A percentile compares a stretch with the other conserved stretches of the same genome.
Conservation (phyloP, 75 land plant species). For the Pseudotsuga menziesii region DNA sequence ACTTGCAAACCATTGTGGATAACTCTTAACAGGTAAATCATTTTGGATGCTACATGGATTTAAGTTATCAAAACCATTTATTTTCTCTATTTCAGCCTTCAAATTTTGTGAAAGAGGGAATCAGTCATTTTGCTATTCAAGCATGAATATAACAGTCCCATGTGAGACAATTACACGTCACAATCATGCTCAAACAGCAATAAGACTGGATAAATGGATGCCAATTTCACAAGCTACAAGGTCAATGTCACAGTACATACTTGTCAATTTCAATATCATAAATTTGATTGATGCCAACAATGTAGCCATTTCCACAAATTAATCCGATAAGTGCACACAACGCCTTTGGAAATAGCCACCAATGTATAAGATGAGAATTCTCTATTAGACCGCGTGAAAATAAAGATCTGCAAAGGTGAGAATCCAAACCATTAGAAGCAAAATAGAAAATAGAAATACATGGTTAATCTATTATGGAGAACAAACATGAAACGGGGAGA, state of each 20-base stretch:
- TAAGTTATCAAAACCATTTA: neutral
- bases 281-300: slow-evolving; percentile 95
- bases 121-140: neutral
- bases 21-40: neutral
- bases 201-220: neutral
- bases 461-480: neutral
- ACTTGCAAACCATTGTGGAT: neutral
- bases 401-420: slow-evolving; percentile 51
- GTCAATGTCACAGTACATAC: slow-evolving; percentile 24
- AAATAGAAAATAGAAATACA: neutral
- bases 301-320: slow-evolving; percentile 91
- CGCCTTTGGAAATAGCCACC: slow-evolving; percentile 75
- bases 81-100: too few relatives aligned
- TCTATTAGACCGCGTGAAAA: slow-evolving; percentile 78
- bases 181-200: neutral
- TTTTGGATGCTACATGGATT: neutral
- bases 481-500: neutral
- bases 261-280: slow-evolving; percentile 94
- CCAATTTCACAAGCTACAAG: neutral
- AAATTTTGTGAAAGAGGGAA: too few relatives aligned
- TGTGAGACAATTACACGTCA: neutral
- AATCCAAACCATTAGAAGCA: slow-evolving; percentile 2
- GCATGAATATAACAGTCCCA: neutral
- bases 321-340: slow-evolving; percentile 78
- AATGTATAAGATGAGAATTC: too few relatives aligned